These are phyloP conservation scores for Coccomyxa subellipsoidea DNA, from an alignment of 163 green algal genomes.

Conservation along the genomic window DNA sequence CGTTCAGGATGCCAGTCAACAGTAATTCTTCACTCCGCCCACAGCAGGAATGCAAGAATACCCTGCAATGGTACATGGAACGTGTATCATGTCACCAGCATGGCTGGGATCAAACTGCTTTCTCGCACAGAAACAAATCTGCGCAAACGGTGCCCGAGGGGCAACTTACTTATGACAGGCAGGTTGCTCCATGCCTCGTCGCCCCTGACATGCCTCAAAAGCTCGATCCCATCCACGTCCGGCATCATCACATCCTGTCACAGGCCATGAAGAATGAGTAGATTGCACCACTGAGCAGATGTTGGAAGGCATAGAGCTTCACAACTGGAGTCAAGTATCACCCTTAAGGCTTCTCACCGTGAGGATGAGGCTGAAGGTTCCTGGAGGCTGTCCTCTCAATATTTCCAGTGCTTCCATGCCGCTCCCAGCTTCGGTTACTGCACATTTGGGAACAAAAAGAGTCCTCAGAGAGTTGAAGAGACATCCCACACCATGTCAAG, in stretches of 20 bases:
- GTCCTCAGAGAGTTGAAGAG: neutral
- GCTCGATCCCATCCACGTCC: slow-evolving; percentile 80
- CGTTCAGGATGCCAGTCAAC: slow-evolving; percentile 9
- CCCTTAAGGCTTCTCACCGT: slow-evolving; percentile 49
- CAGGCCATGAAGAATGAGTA: neutral
- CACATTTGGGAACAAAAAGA: neutral
- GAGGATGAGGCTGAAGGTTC: slow-evolving; percentile 83
- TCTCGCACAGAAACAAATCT: no score
- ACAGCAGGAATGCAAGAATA: no score
- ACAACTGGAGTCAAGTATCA: neutral
- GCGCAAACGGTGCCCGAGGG: no score
- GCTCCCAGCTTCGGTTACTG: slow-evolving; percentile 72
- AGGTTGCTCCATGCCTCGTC: slow-evolving; percentile 61
- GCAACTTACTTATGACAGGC: slow-evolving; percentile 82
- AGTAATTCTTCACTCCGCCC: neutral
- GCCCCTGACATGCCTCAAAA: slow-evolving; percentile 74
- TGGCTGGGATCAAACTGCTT: no score
- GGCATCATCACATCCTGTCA: slow-evolving; percentile 93
- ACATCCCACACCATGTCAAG: no score
- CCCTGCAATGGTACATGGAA: no score
- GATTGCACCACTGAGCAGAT: neutral
- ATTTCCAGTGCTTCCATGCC: slow-evolving; percentile 70
- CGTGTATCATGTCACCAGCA: no score
- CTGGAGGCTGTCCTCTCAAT: slow-evolving; percentile 51
- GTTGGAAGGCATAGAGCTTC: no score